These are phyloP conservation scores for Amaranthus tricolor DNA, from an alignment of 179 eudicot species.

Conservation along the genomic window DNA sequence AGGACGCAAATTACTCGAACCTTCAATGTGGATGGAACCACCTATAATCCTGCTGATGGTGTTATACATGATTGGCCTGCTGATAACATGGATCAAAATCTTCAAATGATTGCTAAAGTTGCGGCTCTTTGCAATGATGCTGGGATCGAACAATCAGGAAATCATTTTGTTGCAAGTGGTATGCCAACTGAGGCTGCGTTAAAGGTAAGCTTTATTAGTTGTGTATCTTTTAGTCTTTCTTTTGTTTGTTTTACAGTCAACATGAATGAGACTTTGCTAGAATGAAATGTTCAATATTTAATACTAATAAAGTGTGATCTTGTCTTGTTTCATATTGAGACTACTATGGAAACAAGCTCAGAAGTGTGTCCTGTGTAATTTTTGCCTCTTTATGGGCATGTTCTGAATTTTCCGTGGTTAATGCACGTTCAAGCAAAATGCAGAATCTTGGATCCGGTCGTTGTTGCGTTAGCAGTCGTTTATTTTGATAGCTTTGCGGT, in stretches of 20 bases:
- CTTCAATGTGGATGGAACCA: conserved; percentile 78
- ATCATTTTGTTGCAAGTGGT: conserved; percentile 70
- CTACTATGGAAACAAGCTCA: neutral
- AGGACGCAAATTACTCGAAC: conserved; percentile 34
- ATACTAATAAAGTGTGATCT: neutral
- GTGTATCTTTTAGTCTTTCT: neutral
- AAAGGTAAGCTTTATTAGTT: conserved; percentile 45
- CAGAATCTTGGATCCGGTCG: no score
- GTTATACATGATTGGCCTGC: conserved; percentile 58
- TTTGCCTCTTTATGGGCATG: neutral
- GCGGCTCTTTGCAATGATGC: conserved; percentile 88
- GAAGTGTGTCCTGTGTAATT: neutral
- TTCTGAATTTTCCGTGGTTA: no score
- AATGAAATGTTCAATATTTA: neutral
- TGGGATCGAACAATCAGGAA: conserved; percentile 62
- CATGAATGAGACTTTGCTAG: neutral
- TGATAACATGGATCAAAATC: conserved; percentile 64
- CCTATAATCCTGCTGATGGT: conserved; percentile 75
- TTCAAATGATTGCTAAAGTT: conserved; percentile 78
- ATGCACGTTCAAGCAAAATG: no score
- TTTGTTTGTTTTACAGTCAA: neutral
- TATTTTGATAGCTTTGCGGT: no score
- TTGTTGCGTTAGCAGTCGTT: no score
- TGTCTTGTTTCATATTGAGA: neutral
- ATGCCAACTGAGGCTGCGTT: conserved; percentile 97